A percentile compares a stretch with the other conserved stretches of the same genome.
Conservation (phyloP, 768 basidiomycete species). For the Sistotremastrum niveocremeum region DNA sequence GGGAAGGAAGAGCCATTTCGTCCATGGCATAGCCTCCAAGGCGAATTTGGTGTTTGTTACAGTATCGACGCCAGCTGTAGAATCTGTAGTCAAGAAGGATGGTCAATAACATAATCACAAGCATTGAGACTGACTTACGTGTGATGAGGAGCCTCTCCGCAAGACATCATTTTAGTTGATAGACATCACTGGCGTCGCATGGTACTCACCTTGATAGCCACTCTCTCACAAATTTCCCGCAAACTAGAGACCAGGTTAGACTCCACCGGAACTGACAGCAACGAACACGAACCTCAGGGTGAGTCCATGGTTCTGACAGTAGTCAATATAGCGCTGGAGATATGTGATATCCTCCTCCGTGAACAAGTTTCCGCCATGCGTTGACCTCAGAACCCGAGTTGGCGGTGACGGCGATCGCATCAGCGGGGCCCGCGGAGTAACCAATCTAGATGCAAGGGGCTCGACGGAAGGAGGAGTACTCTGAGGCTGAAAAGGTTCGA, state of each 20-base stretch:
- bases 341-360: conserved; percentile 75
- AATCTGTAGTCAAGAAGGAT: conserved; percentile 32
- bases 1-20: conserved; percentile 35
- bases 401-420: conserved; percentile 79
- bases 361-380: conserved; percentile 80
- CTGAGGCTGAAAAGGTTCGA: too few species aligned
- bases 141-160: conserved; percentile 66
- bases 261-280: neutral
- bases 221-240: conserved; percentile 77
- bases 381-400: conserved; percentile 72
- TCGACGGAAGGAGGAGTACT: too few species aligned
- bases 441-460: conserved; percentile 1
- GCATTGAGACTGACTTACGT: conserved; percentile 36
- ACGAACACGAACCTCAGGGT: conserved; percentile 47
- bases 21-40: conserved; percentile 77
- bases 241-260: conserved; percentile 24
- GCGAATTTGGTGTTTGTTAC: conserved; percentile 88
- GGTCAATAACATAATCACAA: neutral
- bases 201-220: conserved; percentile 59
- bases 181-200: neutral
- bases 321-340: conserved; percentile 80
- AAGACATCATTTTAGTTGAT: neutral
- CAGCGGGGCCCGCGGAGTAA: conserved; percentile 36
- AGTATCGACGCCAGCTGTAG: conserved; percentile 85
- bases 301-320: conserved; percentile 77